A percentile compares a stretch with the other conserved stretches of the same genome.
Conservation (phyloP, 345 rosid species). For the Sonneratia alba region DNA sequence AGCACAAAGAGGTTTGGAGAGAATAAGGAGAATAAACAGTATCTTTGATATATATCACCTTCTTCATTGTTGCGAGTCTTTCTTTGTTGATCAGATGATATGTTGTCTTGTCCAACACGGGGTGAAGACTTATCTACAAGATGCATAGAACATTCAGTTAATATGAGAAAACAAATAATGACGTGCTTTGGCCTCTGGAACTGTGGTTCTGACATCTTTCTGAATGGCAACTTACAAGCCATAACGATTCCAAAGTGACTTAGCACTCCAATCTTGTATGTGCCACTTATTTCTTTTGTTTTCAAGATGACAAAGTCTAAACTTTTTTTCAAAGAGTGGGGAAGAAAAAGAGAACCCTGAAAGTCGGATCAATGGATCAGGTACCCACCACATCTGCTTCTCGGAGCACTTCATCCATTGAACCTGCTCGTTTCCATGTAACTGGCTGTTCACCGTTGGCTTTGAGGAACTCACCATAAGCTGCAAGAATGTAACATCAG, state of each 20-base stretch:
- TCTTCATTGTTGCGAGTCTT: conserved; percentile 83
- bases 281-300: background rate
- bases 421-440: conserved; percentile 79
- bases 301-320: background rate
- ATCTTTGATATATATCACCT: conserved; percentile 34
- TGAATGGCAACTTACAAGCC: too few species aligned
- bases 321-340: background rate
- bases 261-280: too few species aligned
- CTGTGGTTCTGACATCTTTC: too few species aligned
- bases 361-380: conserved; percentile 7
- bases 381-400: conserved; percentile 75
- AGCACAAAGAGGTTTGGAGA: background rate
- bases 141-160: conserved; percentile 9
- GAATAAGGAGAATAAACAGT: background rate
- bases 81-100: conserved; percentile 92
- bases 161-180: background rate
- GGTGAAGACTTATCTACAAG: conserved; percentile 92
- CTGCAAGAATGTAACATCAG: conserved; percentile 24
- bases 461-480: conserved; percentile 73
- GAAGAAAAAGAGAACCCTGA: background rate
- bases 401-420: conserved; percentile 85
- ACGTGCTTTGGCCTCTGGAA: too few species aligned
- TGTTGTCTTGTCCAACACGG: conserved; percentile 83
- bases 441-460: conserved; percentile 82
- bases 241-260: too few species aligned